Evolutionary conservation across 225 moss, liverwort and hornwort species (phyloP).

Genomic region (Pseudoscleropodium purum): DNA sequence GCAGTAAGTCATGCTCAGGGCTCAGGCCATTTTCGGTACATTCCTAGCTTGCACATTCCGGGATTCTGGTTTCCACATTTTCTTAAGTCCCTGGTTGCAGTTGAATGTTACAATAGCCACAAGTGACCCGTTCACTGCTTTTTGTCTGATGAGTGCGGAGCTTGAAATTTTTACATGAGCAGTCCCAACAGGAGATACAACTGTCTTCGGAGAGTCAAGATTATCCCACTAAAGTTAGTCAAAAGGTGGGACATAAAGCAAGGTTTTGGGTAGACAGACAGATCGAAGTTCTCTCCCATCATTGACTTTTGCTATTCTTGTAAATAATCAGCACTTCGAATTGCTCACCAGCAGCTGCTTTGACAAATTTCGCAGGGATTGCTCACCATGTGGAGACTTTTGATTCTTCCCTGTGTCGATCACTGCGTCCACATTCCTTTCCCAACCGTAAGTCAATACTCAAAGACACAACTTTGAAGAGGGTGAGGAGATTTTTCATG

Average conservation of each 20-base stretch:
- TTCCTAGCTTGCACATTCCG: not conserved
- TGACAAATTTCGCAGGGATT: conserved; percentile 2
- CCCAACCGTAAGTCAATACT: not conserved
- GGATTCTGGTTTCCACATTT: not conserved
- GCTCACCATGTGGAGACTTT: not conserved
- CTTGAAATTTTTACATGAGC: not conserved
- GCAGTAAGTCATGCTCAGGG: not conserved
- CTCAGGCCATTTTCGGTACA: not conserved
- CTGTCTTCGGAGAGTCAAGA: not conserved
- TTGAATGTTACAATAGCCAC: not conserved
- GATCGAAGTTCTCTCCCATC: not conserved
- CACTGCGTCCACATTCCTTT: not conserved
- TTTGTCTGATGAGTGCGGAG: not conserved
- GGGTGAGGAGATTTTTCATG: not conserved
- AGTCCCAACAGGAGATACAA: not conserved
- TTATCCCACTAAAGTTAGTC: conserved; percentile 4
- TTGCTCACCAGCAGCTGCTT: not conserved
- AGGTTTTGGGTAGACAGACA: not conserved
- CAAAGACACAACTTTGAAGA: not conserved
- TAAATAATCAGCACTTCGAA: not conserved
- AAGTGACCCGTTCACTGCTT: not conserved
- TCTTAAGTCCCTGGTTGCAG: not conserved
- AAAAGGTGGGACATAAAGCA: conserved; percentile 1
- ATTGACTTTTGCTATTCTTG: not conserved
- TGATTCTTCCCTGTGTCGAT: not conserved